These are phyloP conservation scores for Glycine tomentella DNA, from an alignment of 306 rosid species.

Conservation along the genomic window DNA sequence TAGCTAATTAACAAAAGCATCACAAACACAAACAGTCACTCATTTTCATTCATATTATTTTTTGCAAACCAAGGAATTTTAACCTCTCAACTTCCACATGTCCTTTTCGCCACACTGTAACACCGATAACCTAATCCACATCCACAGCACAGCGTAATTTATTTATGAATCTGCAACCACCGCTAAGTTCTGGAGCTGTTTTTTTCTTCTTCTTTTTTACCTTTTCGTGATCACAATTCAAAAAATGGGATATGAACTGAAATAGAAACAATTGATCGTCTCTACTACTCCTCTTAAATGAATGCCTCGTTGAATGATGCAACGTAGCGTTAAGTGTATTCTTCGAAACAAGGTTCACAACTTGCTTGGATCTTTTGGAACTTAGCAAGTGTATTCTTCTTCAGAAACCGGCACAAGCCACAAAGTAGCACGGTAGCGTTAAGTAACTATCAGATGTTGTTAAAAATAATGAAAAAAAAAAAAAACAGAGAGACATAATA, in stretches of 20 bases:
- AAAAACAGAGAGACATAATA: background rate
- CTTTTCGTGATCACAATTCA: constrained; percentile 31
- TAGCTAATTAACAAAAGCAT: constrained; percentile 30
- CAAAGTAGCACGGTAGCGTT: constrained; percentile 28
- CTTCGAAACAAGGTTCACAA: constrained; percentile 9
- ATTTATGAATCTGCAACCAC: constrained; percentile 40
- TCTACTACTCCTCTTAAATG: background rate
- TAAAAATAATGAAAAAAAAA: background rate
- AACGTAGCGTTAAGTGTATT: background rate
- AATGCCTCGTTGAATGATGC: constrained; percentile 4
- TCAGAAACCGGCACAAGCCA: constrained; percentile 12
- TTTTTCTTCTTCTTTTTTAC: background rate
- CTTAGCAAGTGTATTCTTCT: constrained; percentile 29
- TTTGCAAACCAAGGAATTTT: constrained; percentile 41
- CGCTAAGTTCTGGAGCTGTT: constrained; percentile 26
- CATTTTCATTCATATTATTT: background rate
- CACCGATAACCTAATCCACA: background rate
- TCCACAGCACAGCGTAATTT: constrained; percentile 15
- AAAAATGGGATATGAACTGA: constrained; percentile 27
- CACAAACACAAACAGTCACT: constrained; percentile 44
- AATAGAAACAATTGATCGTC: constrained; percentile 37
- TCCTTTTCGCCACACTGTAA: constrained; percentile 52
- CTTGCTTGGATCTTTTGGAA: constrained; percentile 25
- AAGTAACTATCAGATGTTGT: constrained; percentile 38
- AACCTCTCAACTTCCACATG: constrained; percentile 44